These are phyloP conservation scores for Pestalotiopsis sp. DNA, from an alignment of 2,329 filamentous ascomycete species.

Conservation along the genomic window DNA sequence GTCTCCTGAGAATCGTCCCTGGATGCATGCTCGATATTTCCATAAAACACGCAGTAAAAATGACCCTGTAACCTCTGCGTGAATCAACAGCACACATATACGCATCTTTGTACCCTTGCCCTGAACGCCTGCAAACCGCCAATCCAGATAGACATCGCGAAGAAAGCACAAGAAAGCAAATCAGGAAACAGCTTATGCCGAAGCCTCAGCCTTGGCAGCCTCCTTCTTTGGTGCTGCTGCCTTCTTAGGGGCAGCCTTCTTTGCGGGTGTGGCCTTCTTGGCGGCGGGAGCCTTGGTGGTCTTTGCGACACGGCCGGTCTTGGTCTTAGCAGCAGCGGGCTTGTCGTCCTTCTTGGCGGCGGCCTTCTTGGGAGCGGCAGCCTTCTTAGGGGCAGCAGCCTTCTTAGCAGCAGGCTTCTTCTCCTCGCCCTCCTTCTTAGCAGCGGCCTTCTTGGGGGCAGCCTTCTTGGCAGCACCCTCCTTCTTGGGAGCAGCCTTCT, in stretches of 20 bases:
- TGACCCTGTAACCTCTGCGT: conserved; percentile 28
- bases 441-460: conserved; percentile 60
- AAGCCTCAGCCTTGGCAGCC: conserved; percentile 30
- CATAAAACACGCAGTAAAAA: conserved; percentile 25
- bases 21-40: conserved; percentile 21
- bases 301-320: conserved; percentile 35
- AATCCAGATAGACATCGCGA: conserved; percentile 35
- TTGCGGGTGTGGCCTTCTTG: conserved; percentile 43
- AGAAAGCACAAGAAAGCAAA: conserved; percentile 31
- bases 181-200: conserved; percentile 25
- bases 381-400: conserved; percentile 40
- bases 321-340: conserved; percentile 71
- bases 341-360: conserved; percentile 64
- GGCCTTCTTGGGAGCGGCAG: conserved; percentile 40
- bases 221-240: conserved; percentile 37
- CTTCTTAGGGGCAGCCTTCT: conserved; percentile 48
- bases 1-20: conserved; percentile 12
- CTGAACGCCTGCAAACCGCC: conserved; percentile 35
- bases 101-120: conserved; percentile 33
- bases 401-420: conserved; percentile 72
- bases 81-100: conserved; percentile 24
- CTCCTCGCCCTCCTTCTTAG: conserved; percentile 43
- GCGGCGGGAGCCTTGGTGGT: conserved; percentile 43
- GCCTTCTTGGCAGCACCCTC: conserved; percentile 53
- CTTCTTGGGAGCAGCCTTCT: conserved; percentile 46